Conservation (phyloP, 768 basidiomycete genomes). For the Obba rivulosa region DNA sequence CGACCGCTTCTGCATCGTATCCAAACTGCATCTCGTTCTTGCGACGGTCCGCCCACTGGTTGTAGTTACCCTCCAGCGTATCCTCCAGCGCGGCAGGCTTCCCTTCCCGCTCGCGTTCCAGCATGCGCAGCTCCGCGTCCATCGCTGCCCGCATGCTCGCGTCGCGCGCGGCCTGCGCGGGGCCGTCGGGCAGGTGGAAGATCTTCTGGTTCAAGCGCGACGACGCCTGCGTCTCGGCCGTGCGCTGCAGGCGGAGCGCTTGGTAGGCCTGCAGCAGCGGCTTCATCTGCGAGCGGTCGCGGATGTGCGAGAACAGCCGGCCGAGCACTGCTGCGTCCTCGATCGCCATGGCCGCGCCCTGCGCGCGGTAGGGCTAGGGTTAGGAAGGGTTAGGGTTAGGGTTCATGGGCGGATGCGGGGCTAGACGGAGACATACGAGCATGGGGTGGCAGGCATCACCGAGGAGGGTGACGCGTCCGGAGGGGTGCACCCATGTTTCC, state of each 20-base stretch:
- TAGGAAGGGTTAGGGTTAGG: not conserved
- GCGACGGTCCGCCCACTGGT: slow-evolving; percentile 53
- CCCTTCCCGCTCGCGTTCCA: slow-evolving; percentile 11
- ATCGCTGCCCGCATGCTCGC: slow-evolving; percentile 44
- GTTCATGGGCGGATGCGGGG: not conserved
- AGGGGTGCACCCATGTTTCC: slow-evolving; percentile 32
- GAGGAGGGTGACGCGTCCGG: slow-evolving; percentile 29
- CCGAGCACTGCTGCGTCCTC: slow-evolving; percentile 47
- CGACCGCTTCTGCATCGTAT: slow-evolving; percentile 49
- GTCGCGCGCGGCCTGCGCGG: slow-evolving; percentile 47
- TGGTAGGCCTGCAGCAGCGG: slow-evolving; percentile 48
- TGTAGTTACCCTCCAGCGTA: slow-evolving; percentile 35
- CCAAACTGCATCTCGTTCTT: slow-evolving; percentile 44
- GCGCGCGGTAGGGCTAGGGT: slow-evolving; percentile 35
- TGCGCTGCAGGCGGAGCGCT: slow-evolving; percentile 43
- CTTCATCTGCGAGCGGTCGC: slow-evolving; percentile 35
- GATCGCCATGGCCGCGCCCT: slow-evolving; percentile 40
- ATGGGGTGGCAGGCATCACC: slow-evolving; percentile 41
- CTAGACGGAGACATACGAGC: slow-evolving; percentile 26
- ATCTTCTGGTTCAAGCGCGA: slow-evolving; percentile 46
- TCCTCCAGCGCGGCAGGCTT: slow-evolving; percentile 7
- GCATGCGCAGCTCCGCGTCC: slow-evolving; percentile 30
- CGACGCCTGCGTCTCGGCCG: slow-evolving; percentile 42
- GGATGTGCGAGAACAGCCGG: slow-evolving; percentile 43
- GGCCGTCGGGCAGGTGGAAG: slow-evolving; percentile 54